Base-by-base conservation (phyloP, 345 rosid species). In the Eucalyptus regnans region DNA sequence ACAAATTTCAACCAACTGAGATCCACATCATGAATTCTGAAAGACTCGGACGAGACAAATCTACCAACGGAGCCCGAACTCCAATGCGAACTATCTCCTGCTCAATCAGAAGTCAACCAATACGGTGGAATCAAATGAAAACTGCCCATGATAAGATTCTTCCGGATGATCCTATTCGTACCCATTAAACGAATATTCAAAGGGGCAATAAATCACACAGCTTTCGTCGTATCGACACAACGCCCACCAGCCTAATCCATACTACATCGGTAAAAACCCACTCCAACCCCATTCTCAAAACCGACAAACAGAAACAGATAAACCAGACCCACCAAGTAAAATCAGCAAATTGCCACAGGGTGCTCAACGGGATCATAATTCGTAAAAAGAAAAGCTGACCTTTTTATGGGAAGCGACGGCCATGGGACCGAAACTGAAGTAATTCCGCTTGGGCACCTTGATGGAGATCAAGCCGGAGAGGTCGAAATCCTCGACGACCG, bases 351-450 rank as follows among this genome's bases (percentile, higher is more conserved):
- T 83, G 22, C 86, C 84, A 5, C 31, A 4, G 37, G 52, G 31
- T 89, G 41, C 17, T 76, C 18, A 64, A 20, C 12, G 49, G 64
- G 83, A 76, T 76, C 83, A 37, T 20, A 6, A 76, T 58, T 64
- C 20, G n/a, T 17, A 23, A 92, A 71, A 87, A 37, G 27, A 4
- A 51, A n/a, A 88, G 7, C 31, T 56, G 71, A 96, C 99, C 99
- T 97, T 96, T 91, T 93, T 96, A 71, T 92, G 97, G 90, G 94
- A 87, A 93, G 95, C 96, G 11, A 87, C 12, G 9, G 90, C 90
- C 99, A 97, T 96, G 62, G 93, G 85, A 31, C 88, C 89, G 50
- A 88, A 7, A 87, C 48, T 86, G 88, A 91, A 92, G 93, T 90
- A 86, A 87, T 66, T 86, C 29, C 95, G 94, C 89, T 95, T 94